Percentiles rank a stretch among this genome's conserved stretches.
These are phyloP conservation scores for Hyaloscypha variabilis DNA, from an alignment of 495 filamentous ascomycete species.

Conservation along the genomic window DNA sequence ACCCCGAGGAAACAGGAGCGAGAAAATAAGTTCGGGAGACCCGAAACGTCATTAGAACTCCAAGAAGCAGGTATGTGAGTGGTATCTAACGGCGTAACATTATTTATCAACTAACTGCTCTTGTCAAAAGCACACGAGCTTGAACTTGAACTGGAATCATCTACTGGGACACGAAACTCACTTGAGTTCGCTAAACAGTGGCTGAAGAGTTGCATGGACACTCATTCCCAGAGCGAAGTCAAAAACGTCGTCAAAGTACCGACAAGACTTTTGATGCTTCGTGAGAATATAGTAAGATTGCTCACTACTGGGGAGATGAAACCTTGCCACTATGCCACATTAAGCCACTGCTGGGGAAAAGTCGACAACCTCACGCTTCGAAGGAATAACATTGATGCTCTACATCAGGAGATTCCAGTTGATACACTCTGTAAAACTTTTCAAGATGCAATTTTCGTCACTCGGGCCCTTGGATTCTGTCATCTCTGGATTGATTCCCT, in stretches of 20 bases:
- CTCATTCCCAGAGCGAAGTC: not conserved
- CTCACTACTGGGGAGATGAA: not conserved
- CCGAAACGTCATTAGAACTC: too few species aligned
- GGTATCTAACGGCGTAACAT: too few species aligned
- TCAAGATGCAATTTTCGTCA: conserved; percentile 17
- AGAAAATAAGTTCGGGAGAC: too few species aligned
- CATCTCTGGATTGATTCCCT: conserved; percentile 32
- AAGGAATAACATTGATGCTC: not conserved
- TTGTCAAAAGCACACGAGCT: too few species aligned
- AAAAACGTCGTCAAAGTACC: not conserved
- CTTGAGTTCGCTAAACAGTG: not conserved
- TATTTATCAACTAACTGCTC: too few species aligned
- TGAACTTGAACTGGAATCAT: not conserved
- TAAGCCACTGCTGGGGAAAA: conserved; percentile 22
- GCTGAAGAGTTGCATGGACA: not conserved
- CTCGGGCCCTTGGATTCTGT: conserved; percentile 17
- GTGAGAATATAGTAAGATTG: not conserved
- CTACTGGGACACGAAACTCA: not conserved
- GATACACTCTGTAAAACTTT: conserved; percentile 17
- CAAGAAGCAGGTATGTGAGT: too few species aligned
- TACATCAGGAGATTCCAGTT: conserved; percentile 3
- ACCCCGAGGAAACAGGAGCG: too few species aligned
- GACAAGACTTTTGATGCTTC: not conserved
- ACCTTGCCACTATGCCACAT: conserved; percentile 7
- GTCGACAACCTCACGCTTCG: not conserved